Evolutionary conservation across 2,329 filamentous ascomycete species (phyloP).

Genomic region (Fonsecaea nubica): DNA sequence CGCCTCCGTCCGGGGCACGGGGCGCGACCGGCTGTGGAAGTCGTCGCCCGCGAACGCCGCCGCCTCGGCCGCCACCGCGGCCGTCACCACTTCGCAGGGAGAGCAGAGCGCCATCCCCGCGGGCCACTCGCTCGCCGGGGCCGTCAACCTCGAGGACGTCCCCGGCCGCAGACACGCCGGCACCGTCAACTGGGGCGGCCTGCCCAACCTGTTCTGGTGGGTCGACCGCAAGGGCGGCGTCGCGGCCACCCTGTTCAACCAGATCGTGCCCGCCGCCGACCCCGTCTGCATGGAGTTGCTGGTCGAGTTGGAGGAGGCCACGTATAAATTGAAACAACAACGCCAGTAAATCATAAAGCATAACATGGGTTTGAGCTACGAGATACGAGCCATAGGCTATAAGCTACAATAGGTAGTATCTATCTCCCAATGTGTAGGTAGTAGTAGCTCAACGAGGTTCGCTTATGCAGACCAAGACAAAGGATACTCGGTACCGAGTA

Average conservation of each 20-base stretch:
- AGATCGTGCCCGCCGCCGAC: slow-evolving; percentile 37
- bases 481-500: too few species aligned
- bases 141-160: slow-evolving; percentile 23
- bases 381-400: too few species aligned
- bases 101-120: slow-evolving; percentile 5
- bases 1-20: not conserved
- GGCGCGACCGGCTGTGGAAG: slow-evolving; percentile 3
- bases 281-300: slow-evolving; percentile 13
- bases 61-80: not conserved
- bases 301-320: slow-evolving; percentile 19
- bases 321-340: slow-evolving; percentile 8
- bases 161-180: slow-evolving; percentile 17
- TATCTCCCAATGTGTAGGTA: too few species aligned
- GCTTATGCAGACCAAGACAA: too few species aligned
- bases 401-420: too few species aligned
- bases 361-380: too few species aligned
- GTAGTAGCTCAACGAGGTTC: too few species aligned
- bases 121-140: slow-evolving; percentile 23
- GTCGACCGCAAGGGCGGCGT: slow-evolving; percentile 36
- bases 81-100: not conserved
- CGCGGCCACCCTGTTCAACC: slow-evolving; percentile 33
- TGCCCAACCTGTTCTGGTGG: slow-evolving; percentile 40
- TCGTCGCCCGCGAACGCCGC: not conserved
- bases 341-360: too few species aligned
- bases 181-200: slow-evolving; percentile 37